These are phyloP conservation scores for Fusarium gaditjirri DNA, from an alignment of 2,329 filamentous ascomycete species.

Conservation along the genomic window DNA sequence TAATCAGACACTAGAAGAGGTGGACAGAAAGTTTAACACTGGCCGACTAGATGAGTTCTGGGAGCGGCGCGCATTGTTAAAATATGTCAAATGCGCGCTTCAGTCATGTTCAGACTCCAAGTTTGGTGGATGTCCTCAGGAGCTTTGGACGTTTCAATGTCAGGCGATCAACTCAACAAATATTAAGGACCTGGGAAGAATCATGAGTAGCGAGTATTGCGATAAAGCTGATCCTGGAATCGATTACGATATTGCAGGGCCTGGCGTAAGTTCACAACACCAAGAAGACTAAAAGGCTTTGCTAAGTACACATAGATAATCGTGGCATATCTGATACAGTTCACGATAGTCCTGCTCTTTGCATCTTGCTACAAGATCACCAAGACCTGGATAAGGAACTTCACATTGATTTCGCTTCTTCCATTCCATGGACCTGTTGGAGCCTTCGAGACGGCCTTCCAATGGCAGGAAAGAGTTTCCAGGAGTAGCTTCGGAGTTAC, in stretches of 20 bases:
- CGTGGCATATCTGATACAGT: neutral
- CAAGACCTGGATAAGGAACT: neutral
- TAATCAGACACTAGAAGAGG: fast-evolving
- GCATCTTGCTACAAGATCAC: neutral
- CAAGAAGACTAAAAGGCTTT: fast-evolving
- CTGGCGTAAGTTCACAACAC: neutral
- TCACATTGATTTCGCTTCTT: fast-evolving
- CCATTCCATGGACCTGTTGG: neutral
- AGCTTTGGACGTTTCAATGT: neutral
- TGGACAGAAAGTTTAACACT: fast-evolving
- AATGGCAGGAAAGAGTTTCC: fast-evolving
- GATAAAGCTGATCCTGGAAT: neutral
- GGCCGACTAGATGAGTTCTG: fast-evolving
- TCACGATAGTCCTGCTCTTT: neutral
- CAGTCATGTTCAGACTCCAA: neutral
- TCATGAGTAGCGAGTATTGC: neutral
- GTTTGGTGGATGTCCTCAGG: neutral
- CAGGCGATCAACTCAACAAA: fast-evolving
- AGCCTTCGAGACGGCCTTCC: fast-evolving
- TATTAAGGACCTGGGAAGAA: neutral
- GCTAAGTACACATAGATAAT: neutral
- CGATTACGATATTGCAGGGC: constrained; percentile 25
- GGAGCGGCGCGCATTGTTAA: fast-evolving
- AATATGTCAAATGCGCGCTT: neutral
- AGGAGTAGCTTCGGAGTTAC: neutral